Evolutionary conservation across 2,329 filamentous ascomycete genomes (phyloP), one percentile per base, ranked within the genome.

Genomic region (Diaporthe nobilis): DNA sequence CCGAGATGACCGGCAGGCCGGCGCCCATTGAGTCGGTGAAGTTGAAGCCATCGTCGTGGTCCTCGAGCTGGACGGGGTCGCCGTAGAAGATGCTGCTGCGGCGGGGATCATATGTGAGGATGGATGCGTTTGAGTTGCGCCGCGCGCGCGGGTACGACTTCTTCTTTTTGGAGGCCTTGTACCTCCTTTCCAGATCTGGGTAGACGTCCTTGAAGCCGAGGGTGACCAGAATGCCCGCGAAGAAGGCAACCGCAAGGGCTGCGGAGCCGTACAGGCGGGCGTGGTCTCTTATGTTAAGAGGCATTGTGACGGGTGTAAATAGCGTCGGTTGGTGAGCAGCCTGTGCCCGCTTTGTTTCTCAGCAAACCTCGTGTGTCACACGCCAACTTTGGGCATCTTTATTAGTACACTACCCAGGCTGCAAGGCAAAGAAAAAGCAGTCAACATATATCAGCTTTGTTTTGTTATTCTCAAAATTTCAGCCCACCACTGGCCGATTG

Each of bases 121-220:
- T 68, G 42, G 80, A 80, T 7, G 77, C 77, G 28, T 77, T 72
- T 25, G 76, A 72, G n/a, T 72, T 76, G 25, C 72, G 70, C 60
- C 49, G 77, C 68, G 65, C 25, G 53, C 71, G 77, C 74, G 74
- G 71, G 75, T 79, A 74, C 78, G 83, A 77, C 73, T 82, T 82
- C 78, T 85, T 82, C 78, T 85, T 79, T 60, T 58, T 42, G 34
- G 76, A 73, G 25, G 74, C 55, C 80, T 90, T 90, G 80, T 92
- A 94, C 28, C 91, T 89, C 31, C 87, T 85, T 82, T 95, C 92
- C 63, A 95, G 88, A 79, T 95, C 93, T 1, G 94, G 92, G 80
- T 95, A 96, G 51, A 96, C 84, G 82, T 96, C 94, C 84, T 95
- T 95, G 85, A 95, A 92, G 75, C 93, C 93, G 3, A 97, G 85